Evolutionary conservation across 192 early-diverging fungal species (phyloP).

Genomic region (Coemansia aciculifera): DNA sequence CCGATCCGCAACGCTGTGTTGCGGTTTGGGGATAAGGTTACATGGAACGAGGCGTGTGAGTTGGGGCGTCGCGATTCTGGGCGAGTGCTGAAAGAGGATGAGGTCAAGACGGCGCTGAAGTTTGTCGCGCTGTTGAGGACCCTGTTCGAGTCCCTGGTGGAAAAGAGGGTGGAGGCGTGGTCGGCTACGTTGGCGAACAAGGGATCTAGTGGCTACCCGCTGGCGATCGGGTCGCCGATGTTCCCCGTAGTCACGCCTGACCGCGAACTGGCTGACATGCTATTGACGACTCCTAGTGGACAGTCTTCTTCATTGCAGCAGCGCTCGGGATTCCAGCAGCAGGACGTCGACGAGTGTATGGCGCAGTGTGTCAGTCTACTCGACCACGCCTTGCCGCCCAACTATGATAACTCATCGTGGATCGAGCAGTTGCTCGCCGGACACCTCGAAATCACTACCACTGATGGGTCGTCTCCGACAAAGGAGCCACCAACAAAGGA

Average conservation of each 20-base stretch:
- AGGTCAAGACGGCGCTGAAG: conserved; percentile 27
- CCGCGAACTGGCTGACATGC: conserved; percentile 62
- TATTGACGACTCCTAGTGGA: conserved; percentile 36
- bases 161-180: conserved; percentile 29
- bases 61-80: conserved; percentile 43
- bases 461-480: background rate
- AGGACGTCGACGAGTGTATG: conserved; percentile 80
- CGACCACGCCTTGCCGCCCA: conserved; percentile 60
- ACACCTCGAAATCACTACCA: conserved; percentile 13
- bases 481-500: conserved; percentile 15
- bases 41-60: conserved; percentile 46
- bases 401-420: conserved; percentile 27
- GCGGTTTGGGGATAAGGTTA: conserved; percentile 31
- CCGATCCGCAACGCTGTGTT: conserved; percentile 65
- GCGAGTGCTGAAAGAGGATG: conserved; percentile 16
- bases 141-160: conserved; percentile 56
- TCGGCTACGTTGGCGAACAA: conserved; percentile 29
- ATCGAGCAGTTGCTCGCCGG: conserved; percentile 42
- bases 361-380: conserved; percentile 64
- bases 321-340: conserved; percentile 51
- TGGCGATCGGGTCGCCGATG: conserved; percentile 1
- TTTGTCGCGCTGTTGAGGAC: conserved; percentile 57
- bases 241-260: conserved; percentile 57
- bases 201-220: conserved; percentile 38
- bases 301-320: conserved; percentile 1